Base-by-base conservation (phyloP, 2,329 filamentous ascomycete genomes). In the Penicillium vulpinum region DNA sequence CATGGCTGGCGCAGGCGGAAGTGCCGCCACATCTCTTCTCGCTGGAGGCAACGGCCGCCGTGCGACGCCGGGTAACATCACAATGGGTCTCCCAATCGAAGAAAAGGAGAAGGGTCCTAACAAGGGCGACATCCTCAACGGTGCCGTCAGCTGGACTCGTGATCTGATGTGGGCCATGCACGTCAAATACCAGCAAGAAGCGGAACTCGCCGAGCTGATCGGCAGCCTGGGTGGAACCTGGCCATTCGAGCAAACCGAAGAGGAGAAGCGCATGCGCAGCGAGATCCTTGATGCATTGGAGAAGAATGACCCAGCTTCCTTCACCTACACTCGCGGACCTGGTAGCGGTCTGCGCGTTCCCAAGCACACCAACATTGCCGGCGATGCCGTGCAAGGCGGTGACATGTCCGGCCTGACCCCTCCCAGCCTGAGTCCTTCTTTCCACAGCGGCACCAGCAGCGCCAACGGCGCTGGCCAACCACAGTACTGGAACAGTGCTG, bases 101-200 rank as follows among this genome's bases (percentile, higher is more conserved):
- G 94, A 97, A 65, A 97, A 97, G 74, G 94, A 99, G 78, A 97
- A 97, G 73, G 94, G 94, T 0, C 94, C 94, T 6, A 97, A 97
- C 81, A 99, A 99, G 78, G 94, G 94, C 47, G 94, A 99, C 68
- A 97, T 99, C 58, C 87, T 99, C 67, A 97, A 97, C 70, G 93
- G 94, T 29, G 90, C 93, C 33, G 94, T 97, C 52, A 92, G 91
- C 76, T 99, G 94, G 94, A 97, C 91, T 59, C 87, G 93, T 61
- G 94, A 99, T 77, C 82, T 99, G 51, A 96, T 97, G 91, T 97
- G 94, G 94, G 88, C 95, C 79, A 80, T 96, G 58, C 88, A 96
- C 70, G 83, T 90, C 70, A 96, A 96, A 77, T 83, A 96, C 63
- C 88, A 94, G 71, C 89, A 93, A 71, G 91, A 96, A 74, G 89